Conservation (phyloP, 495 filamentous ascomycete genomes). For the Aspergillus baeticus region DNA sequence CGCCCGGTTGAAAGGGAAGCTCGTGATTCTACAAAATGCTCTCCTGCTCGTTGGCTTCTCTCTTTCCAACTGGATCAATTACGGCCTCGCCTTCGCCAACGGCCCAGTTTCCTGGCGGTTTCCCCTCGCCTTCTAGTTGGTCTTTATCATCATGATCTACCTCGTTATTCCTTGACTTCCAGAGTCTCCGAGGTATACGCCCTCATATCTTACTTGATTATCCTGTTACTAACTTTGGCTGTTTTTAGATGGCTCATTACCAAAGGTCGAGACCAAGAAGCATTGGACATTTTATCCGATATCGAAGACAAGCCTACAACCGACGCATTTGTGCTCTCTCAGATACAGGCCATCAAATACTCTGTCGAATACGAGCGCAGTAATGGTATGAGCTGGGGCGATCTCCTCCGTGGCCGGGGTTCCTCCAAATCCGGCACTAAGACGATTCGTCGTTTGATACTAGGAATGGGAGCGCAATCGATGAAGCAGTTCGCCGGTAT, state of each 20-base stretch:
- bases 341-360: conserved; percentile 40
- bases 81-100: conserved; percentile 43
- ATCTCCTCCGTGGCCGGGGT: conserved; percentile 33
- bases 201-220: conserved; percentile 20
- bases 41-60: conserved; percentile 26
- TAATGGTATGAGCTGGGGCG: conserved; percentile 35
- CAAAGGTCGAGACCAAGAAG: conserved; percentile 37
- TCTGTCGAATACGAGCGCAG: conserved; percentile 42
- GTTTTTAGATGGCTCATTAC: conserved; percentile 36
- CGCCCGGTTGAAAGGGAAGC: conserved; percentile 55
- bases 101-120: conserved; percentile 44
- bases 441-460: conserved; percentile 13
- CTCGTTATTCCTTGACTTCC: conserved; percentile 48
- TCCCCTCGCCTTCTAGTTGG: conserved; percentile 46
- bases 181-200: conserved; percentile 43
- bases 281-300: conserved; percentile 41
- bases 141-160: conserved; percentile 46
- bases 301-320: conserved; percentile 38
- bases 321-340: conserved; percentile 38
- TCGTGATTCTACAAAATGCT: conserved; percentile 47
- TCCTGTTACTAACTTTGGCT: background rate
- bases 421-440: conserved; percentile 20
- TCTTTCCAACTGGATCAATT: conserved; percentile 47
- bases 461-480: too few species aligned
- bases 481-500: too few species aligned